Conservation (phyloP, 2,329 filamentous ascomycete species). For the Fusarium albosuccineum region DNA sequence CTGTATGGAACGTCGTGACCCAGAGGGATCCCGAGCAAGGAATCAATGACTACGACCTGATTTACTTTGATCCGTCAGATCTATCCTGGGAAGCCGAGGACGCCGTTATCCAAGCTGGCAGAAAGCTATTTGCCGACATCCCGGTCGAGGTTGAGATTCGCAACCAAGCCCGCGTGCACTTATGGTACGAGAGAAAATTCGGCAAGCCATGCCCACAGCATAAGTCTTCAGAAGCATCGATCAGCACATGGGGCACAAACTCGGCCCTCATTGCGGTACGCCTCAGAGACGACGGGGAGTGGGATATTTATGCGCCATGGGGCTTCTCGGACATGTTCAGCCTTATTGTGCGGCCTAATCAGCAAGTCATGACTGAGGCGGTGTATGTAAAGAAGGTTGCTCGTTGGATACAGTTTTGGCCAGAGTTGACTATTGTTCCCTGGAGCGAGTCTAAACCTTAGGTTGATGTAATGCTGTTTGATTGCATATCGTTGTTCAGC, state of each 20-base stretch:
- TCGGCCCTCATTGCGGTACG: conserved; percentile 52
- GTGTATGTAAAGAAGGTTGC: conserved; percentile 49
- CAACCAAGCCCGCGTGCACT: conserved; percentile 55
- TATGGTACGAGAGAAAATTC: conserved; percentile 53
- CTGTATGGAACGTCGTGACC: conserved; percentile 54
- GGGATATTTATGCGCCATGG: conserved; percentile 53
- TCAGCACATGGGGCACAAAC: conserved; percentile 52
- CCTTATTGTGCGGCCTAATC: conserved; percentile 51
- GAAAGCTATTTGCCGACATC: conserved; percentile 48
- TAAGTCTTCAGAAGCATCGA: conserved; percentile 49
- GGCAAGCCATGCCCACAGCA: conserved; percentile 49
- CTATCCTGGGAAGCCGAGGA: conserved; percentile 55
- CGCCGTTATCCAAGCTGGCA: conserved; percentile 48
- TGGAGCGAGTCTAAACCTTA: conserved; percentile 31
- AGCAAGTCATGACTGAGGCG: conserved; percentile 44
- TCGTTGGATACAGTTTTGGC: conserved; percentile 51
- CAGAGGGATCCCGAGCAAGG: conserved; percentile 47
- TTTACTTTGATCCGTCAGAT: conserved; percentile 52
- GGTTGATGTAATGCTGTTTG: too few relatives aligned
- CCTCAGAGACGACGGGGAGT: conserved; percentile 40
- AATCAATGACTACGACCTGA: conserved; percentile 54
- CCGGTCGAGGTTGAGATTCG: conserved; percentile 52
- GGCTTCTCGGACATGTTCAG: conserved; percentile 53
- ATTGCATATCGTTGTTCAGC: too few relatives aligned
- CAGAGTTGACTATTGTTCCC: conserved; percentile 43